These are phyloP conservation scores for Epichloe aotearoae DNA, from an alignment of 2,329 filamentous ascomycete species.

Conservation along the genomic window DNA sequence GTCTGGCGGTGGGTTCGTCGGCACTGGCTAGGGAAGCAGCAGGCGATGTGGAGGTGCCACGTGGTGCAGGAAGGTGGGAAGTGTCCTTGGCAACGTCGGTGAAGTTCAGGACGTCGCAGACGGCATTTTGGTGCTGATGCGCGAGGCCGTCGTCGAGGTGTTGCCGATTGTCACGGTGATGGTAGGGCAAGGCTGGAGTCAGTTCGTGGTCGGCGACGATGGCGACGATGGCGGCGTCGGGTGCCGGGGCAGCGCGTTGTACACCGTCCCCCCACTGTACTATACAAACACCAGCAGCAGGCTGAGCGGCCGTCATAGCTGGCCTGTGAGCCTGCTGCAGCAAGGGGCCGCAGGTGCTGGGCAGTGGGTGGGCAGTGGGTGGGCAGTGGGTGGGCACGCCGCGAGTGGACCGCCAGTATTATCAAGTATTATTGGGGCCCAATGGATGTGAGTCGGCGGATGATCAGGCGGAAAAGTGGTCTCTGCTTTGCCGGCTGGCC, in stretches of 20 bases:
- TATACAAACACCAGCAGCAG: neutral
- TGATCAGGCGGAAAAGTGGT: neutral
- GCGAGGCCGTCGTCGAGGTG: neutral
- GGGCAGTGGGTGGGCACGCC: neutral
- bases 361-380: neutral
- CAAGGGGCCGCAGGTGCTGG: neutral
- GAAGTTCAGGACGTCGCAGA: constrained; percentile 15
- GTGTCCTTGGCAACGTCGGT: constrained; percentile 16
- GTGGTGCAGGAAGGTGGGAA: constrained; percentile 15
- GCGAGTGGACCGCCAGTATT: neutral
- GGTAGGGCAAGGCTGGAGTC: neutral
- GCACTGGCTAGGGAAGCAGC: constrained; percentile 7
- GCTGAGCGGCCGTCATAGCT: constrained; percentile 3
- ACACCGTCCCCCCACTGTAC: too few relatives aligned
- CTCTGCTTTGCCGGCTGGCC: neutral
- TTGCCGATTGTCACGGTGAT: neutral
- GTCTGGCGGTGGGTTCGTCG: constrained; percentile 2
- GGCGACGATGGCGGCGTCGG: neutral
- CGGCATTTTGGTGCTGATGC: constrained; percentile 4
- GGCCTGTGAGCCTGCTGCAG: constrained; percentile 1
- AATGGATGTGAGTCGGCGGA: neutral
- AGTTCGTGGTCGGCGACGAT: neutral
- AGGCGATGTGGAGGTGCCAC: constrained; percentile 14
- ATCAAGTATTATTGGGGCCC: neutral
- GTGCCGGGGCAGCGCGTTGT: neutral